Evolutionary conservation across 2,329 filamentous ascomycete species (phyloP).

Genomic region (Alternaria rosae): DNA sequence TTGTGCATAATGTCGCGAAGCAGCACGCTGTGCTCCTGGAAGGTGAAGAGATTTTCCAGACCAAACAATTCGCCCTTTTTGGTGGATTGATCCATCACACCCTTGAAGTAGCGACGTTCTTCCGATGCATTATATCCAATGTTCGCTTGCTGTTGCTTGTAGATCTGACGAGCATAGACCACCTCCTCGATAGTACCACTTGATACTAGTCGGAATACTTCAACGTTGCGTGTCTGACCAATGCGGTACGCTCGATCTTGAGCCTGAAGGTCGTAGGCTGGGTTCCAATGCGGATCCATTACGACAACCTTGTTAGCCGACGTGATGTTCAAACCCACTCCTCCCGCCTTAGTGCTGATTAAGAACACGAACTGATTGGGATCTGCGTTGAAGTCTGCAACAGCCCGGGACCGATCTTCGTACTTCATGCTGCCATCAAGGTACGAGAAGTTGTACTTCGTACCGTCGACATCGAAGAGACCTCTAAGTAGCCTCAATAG

Average conservation of each 20-base stretch:
- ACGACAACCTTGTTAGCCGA: constrained; percentile 98
- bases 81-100: constrained; percentile 82
- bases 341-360: constrained; percentile 92
- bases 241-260: constrained; percentile 97
- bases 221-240: constrained; percentile 89
- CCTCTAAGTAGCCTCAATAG: constrained; percentile 83
- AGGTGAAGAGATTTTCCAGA: constrained; percentile 83
- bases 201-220: constrained; percentile 91
- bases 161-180: constrained; percentile 95
- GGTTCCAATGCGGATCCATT: constrained; percentile 98
- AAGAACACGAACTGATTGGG: constrained; percentile 90
- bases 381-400: constrained; percentile 92
- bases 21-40: constrained; percentile 78
- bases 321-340: constrained; percentile 94
- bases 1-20: constrained; percentile 97
- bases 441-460: constrained; percentile 87
- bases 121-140: constrained; percentile 94
- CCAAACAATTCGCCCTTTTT: constrained; percentile 96
- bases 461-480: constrained; percentile 79
- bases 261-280: constrained; percentile 90
- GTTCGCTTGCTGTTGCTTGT: constrained; percentile 98
- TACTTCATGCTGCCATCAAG: constrained; percentile 85
- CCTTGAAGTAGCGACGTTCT: constrained; percentile 93
- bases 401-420: constrained; percentile 79
- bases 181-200: constrained; percentile 96